These are phyloP conservation scores for Fusarium robinianum DNA, from an alignment of 2,329 filamentous ascomycete species.

Conservation along the genomic window DNA sequence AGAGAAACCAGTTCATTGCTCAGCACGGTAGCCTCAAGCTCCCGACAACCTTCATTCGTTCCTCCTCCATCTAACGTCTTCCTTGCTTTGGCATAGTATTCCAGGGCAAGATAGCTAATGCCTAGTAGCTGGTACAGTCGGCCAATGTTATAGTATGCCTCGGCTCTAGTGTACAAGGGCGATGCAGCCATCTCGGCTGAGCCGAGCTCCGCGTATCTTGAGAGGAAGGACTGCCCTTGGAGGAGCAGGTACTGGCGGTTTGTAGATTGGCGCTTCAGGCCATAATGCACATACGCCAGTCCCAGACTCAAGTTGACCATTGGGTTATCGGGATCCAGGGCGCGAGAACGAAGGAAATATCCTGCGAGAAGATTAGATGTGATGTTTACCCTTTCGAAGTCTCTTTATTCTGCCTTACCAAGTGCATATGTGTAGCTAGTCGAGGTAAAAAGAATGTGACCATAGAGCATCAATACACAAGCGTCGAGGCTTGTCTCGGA, in stretches of 20 bases:
- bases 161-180: conserved; percentile 29
- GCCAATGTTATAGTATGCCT: conserved; percentile 47
- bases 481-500: conserved; percentile 63
- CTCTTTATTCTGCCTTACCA: conserved; percentile 55
- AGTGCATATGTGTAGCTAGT: conserved; percentile 83
- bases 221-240: conserved; percentile 82
- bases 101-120: conserved; percentile 61
- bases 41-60: conserved; percentile 12
- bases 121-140: conserved; percentile 46
- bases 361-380: conserved; percentile 46
- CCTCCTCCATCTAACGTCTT: conserved; percentile 4
- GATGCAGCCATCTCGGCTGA: not conserved
- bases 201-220: conserved; percentile 38
- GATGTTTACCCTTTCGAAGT: not conserved
- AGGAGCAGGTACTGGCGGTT: conserved; percentile 87
- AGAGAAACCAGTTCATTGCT: conserved; percentile 42
- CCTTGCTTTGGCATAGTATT: conserved; percentile 63
- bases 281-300: conserved; percentile 84
- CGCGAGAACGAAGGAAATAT: conserved; percentile 80
- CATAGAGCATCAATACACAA: conserved; percentile 84
- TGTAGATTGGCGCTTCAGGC: conserved; percentile 84
- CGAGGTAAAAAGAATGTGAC: conserved; percentile 83
- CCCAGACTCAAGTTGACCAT: conserved; percentile 82
- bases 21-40: conserved; percentile 39
- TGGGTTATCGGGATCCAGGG: conserved; percentile 75